These are phyloP conservation scores for Aspergillus awamori DNA, from an alignment of 2,329 filamentous ascomycete genomes.

Conservation along the genomic window DNA sequence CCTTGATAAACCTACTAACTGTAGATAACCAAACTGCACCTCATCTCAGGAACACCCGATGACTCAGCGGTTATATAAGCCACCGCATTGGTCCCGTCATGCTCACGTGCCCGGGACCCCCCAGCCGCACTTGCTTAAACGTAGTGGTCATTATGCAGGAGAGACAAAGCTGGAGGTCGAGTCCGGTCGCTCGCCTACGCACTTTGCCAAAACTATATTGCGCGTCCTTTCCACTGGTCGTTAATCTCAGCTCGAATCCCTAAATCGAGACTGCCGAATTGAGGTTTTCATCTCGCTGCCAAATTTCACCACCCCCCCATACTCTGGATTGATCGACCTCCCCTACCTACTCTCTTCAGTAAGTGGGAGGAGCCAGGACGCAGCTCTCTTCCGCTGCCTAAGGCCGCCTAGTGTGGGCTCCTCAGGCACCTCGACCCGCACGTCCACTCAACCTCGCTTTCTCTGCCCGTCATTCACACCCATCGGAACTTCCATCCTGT, in stretches of 20 bases:
- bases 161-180: background rate
- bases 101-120: background rate
- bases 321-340: no score
- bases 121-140: slow-evolving; percentile 3
- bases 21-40: background rate
- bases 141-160: background rate
- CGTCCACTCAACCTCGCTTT: slow-evolving; percentile 31
- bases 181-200: background rate
- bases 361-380: no score
- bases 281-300: background rate
- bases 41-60: background rate
- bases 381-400: slow-evolving; percentile 6
- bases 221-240: background rate
- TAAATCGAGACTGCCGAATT: background rate
- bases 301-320: background rate
- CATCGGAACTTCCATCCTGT: slow-evolving; percentile 32
- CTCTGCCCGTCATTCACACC: slow-evolving; percentile 28
- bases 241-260: background rate
- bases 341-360: no score
- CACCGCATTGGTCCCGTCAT: background rate
- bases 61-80: background rate
- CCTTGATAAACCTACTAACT: no score
- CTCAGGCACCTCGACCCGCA: slow-evolving; percentile 28
- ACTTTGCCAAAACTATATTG: background rate
- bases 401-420: slow-evolving; percentile 13